A percentile compares a stretch with the other conserved stretches of the same genome.
phyloP scores from a whole-genome alignment of 805 yeast species.

The Jamesozyma spencerorum region DNA sequence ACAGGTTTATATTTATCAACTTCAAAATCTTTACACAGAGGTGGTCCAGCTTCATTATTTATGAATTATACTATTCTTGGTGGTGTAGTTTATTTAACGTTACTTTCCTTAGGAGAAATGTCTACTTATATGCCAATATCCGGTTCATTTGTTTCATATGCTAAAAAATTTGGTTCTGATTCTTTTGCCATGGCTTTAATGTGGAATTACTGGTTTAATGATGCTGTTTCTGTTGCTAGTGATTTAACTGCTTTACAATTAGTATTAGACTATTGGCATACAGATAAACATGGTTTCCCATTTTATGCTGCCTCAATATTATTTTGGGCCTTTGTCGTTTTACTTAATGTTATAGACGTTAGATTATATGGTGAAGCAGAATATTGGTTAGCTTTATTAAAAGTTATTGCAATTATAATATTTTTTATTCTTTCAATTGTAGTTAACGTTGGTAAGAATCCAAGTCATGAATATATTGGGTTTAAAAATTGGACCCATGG shows the following conservation, averaged over 20 bases:
- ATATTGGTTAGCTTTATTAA: conserved; percentile 48
- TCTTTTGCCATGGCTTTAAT: conserved; percentile 65
- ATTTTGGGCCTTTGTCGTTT: conserved; percentile 43
- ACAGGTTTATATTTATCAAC: conserved; percentile 54
- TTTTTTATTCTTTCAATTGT: conserved; percentile 49
- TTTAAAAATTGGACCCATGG: conserved; percentile 46
- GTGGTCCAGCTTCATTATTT: conserved; percentile 46
- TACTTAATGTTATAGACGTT: conserved; percentile 42
- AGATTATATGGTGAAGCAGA: conserved; percentile 55
- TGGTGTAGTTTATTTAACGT: conserved; percentile 41
- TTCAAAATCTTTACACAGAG: conserved; percentile 40
- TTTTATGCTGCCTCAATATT: conserved; percentile 44
- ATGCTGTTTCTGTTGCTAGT: conserved; percentile 54
- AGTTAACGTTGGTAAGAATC: conserved; percentile 51
- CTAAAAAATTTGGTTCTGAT: conserved; percentile 53
- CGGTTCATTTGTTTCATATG: conserved; percentile 50
- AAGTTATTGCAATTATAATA: conserved; percentile 47
- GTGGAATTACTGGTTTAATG: conserved; percentile 60
- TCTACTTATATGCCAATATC: conserved; percentile 45
- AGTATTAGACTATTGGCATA: conserved; percentile 43
- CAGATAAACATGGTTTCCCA: conserved; percentile 28
- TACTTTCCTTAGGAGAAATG: conserved; percentile 50
- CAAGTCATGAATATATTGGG: conserved; percentile 45
- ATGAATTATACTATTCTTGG: conserved; percentile 44
- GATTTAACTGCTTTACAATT: conserved; percentile 57